Evolutionary conservation across 768 basidiomycete species (phyloP), one percentile per base, ranked within the genome.

Genomic region (Tulasnella calospora): DNA sequence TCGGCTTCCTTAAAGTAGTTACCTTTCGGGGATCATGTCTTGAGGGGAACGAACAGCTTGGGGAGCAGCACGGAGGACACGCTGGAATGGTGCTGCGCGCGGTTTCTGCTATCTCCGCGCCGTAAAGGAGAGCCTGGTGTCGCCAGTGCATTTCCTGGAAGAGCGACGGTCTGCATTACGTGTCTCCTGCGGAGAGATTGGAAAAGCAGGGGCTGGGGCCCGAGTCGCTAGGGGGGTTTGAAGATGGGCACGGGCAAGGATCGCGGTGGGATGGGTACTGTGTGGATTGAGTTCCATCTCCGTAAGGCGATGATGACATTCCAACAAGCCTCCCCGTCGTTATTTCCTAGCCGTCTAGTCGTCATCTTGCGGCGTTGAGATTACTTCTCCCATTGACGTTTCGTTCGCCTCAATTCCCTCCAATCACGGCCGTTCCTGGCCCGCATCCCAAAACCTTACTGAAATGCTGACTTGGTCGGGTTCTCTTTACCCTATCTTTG

Each of bases 201-300:
- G n/a, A 3, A n/a, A n/a, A 30, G 55, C 15, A 57, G 23, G 55
- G n/a, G n/a, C 55, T 57, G 55, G 55, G 55, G 44, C 12, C 13
- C n/a, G 44, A 46, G 44, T 46, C 19, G 38, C 38, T 38, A 38
- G 38, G 38, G 9, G 38, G 38, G 38, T 38, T 38, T 3, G 38
- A 9, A 38, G 9, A 38, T 38, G 38, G 38, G 38, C 6, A 46
- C 13, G 44, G 44, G 44, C 13, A 12, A 46, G 38, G 38, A 40
- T 40, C 40, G 40, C 46, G 46, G 46, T 47, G 46, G 46, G 46
- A 47, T 47, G 46, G 21, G 46, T n/a, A n/a, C n/a, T 6, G 44
- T 44, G 44, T 44, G 51, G 51, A 30, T 67, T 67, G 61, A 67
- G 61, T 67, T 67, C 61, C 61, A 67, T 35, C 61, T 67, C 61